Percentiles rank a stretch among this genome's conserved stretches.
Evolutionary conservation across 2,329 filamentous ascomycete species (phyloP).

Genomic region (Periglandula ipomoeae): DNA sequence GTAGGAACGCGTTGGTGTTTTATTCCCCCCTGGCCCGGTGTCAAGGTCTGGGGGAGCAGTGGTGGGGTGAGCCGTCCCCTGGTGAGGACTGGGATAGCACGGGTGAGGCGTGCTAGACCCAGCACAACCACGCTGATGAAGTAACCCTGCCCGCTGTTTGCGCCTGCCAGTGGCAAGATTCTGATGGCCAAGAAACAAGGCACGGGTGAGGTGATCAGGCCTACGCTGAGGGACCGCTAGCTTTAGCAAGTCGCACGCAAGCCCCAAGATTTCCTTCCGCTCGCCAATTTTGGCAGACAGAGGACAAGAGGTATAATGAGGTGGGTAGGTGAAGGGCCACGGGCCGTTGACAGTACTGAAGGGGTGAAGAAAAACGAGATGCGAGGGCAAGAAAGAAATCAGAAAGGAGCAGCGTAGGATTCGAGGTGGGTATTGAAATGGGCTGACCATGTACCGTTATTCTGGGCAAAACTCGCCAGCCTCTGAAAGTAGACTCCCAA

Average conservation of each 20-base stretch:
- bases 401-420: conserved; percentile 23
- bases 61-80: conserved; percentile 24
- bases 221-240: not conserved
- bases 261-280: no score
- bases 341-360: not conserved
- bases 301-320: no score
- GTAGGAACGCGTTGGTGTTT: conserved; percentile 40
- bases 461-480: not conserved
- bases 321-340: not conserved
- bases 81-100: conserved; percentile 37
- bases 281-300: no score
- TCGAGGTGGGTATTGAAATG: conserved; percentile 23
- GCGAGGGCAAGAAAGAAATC: conserved; percentile 12
- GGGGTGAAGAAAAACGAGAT: not conserved
- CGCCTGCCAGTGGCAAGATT: conserved; percentile 17
- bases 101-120: conserved; percentile 40
- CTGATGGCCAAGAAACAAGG: not conserved
- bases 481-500: not conserved
- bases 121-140: conserved; percentile 31
- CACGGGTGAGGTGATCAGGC: not conserved
- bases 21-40: conserved; percentile 34
- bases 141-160: conserved; percentile 21
- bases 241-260: not conserved
- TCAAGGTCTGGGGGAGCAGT: conserved; percentile 34
- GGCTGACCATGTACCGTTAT: conserved; percentile 20